Evolutionary conservation across 192 early-diverging fungal species (phyloP).

Genomic region (Backusella luteola): DNA sequence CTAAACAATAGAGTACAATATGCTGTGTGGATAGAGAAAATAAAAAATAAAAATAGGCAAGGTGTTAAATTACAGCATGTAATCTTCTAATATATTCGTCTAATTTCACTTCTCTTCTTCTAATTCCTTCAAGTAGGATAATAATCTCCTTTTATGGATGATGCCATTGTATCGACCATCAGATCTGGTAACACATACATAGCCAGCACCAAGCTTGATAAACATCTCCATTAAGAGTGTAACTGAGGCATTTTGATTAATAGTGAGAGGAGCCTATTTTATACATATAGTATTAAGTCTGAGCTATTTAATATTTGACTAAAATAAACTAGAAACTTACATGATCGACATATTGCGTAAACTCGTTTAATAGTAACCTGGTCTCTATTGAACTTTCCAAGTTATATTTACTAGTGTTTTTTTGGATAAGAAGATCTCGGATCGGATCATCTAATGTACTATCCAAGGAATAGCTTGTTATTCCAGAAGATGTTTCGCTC

Average conservation of each 20-base stretch:
- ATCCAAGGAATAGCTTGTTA: neutral
- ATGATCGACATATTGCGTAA: slow-evolving; percentile 38
- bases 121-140: slow-evolving; percentile 69
- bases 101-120: slow-evolving; percentile 41
- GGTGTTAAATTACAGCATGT: neutral
- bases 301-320: neutral
- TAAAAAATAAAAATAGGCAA: too few species aligned
- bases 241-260: slow-evolving; percentile 71
- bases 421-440: neutral
- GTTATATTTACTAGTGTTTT: neutral
- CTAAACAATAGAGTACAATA: too few species aligned
- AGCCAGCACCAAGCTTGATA: slow-evolving; percentile 77
- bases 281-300: neutral
- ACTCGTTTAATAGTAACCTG: slow-evolving; percentile 17
- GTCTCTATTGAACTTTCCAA: neutral
- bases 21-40: too few species aligned
- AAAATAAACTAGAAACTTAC: slow-evolving; percentile 6
- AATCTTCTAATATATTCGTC: neutral
- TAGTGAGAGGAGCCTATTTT: slow-evolving; percentile 70
- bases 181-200: slow-evolving; percentile 69
- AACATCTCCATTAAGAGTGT: slow-evolving; percentile 84
- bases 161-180: slow-evolving; percentile 75
- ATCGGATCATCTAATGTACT: neutral
- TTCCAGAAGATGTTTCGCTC: neutral
- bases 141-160: slow-evolving; percentile 83